phyloP scores from a whole-genome alignment of 2,329 filamentous ascomycete genomes.

The Talaromyces sp. region DNA sequence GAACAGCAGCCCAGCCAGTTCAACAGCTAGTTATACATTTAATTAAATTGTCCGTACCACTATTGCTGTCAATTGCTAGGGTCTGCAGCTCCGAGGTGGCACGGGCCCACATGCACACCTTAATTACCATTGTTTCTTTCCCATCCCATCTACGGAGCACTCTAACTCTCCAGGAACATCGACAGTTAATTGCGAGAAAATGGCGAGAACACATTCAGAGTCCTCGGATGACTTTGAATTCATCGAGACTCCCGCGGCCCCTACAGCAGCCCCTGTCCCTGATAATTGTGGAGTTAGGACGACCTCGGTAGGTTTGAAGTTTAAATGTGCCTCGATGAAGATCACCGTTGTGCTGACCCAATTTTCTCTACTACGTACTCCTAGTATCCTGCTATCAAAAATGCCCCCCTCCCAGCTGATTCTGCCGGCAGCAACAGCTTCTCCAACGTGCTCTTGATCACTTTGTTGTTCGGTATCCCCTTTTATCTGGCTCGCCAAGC shows the following conservation, averaged over 20 bases:
- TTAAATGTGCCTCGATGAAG: not conserved
- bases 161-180: slow-evolving; percentile 18
- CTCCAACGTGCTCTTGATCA: slow-evolving; percentile 73
- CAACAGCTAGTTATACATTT: not conserved
- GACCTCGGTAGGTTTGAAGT: slow-evolving; percentile 50
- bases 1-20: not conserved
- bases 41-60: not conserved
- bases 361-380: not conserved
- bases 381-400: slow-evolving; percentile 85
- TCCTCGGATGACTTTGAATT: slow-evolving; percentile 48
- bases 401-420: slow-evolving; percentile 89
- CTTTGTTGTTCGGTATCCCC: slow-evolving; percentile 66
- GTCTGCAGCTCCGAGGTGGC: not conserved
- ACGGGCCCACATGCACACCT: not conserved
- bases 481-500: slow-evolving; percentile 78
- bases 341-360: not conserved
- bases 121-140: slow-evolving; percentile 3
- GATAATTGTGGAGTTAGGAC: slow-evolving; percentile 59
- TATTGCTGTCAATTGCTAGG: not conserved
- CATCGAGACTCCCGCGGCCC: slow-evolving; percentile 57
- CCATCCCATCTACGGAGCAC: slow-evolving; percentile 11
- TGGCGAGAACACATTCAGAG: slow-evolving; percentile 42
- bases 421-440: slow-evolving; percentile 78
- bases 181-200: slow-evolving; percentile 26
- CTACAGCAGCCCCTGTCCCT: slow-evolving; percentile 46